These are phyloP conservation scores for Dactylonectria macrodidyma DNA, from an alignment of 2,329 filamentous ascomycete genomes.

Conservation along the genomic window DNA sequence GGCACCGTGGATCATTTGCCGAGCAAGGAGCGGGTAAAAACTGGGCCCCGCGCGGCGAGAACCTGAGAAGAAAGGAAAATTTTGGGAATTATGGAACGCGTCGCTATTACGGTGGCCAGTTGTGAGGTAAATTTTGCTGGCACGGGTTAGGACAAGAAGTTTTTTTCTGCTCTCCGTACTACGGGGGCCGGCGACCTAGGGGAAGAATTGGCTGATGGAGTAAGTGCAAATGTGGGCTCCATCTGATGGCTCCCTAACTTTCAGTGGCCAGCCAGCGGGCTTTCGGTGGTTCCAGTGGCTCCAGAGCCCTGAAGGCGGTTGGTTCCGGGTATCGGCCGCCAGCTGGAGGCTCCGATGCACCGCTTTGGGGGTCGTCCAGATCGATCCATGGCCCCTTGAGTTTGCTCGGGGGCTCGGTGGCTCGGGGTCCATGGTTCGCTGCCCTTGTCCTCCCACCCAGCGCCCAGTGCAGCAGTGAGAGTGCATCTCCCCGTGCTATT, in stretches of 20 bases:
- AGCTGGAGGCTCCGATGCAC: conserved; percentile 36
- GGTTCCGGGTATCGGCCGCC: conserved; percentile 16
- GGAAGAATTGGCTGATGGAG: conserved; percentile 1
- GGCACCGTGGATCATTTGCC: conserved; percentile 34
- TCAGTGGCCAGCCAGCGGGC: conserved; percentile 3
- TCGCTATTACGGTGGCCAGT: conserved; percentile 10
- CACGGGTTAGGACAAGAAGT: conserved; percentile 36
- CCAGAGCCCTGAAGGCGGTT: conserved; percentile 31
- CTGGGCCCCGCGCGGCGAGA: conserved; percentile 30
- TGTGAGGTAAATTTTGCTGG: conserved; percentile 44
- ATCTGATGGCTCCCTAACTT: not conserved
- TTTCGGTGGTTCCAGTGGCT: conserved; percentile 24
- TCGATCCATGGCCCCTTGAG: conserved; percentile 38
- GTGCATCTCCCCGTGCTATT: not conserved
- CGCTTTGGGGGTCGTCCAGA: conserved; percentile 41
- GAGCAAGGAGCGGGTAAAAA: conserved; percentile 49
- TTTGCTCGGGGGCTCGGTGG: conserved; percentile 15
- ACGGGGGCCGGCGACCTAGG: not conserved
- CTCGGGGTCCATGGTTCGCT: conserved; percentile 27
- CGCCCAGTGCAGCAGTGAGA: conserved; percentile 5
- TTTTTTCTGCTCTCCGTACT: conserved; percentile 9
- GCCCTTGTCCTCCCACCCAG: conserved; percentile 32
- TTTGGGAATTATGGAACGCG: conserved; percentile 15
- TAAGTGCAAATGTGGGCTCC: conserved; percentile 10
- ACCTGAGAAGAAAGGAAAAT: conserved; percentile 19